Conservation (phyloP, 805 yeast species). For the Candida golubevii region DNA sequence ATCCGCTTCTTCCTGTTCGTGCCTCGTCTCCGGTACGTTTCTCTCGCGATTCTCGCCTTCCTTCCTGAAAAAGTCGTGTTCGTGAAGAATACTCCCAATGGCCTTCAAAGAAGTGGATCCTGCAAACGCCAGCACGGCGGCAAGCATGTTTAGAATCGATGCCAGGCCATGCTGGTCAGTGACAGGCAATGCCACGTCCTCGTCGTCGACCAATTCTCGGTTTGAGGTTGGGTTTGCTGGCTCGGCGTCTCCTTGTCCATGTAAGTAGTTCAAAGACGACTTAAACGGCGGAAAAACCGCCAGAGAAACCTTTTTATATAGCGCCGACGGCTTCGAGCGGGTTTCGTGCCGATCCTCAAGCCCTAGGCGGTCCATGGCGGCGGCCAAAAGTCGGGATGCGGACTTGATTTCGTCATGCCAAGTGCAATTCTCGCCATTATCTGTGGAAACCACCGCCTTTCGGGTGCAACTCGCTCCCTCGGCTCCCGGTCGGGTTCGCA, state of each 20-base stretch:
- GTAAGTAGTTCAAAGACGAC: slow-evolving; percentile 8
- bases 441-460: too few species aligned
- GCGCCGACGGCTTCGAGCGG: slow-evolving; percentile 9
- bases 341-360: slow-evolving; percentile 15
- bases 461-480: too few species aligned
- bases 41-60: background rate
- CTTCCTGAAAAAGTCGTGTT: slow-evolving; percentile 1
- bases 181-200: slow-evolving; percentile 26
- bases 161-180: slow-evolving; percentile 22
- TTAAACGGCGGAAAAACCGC: slow-evolving; percentile 17
- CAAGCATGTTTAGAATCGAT: slow-evolving; percentile 26
- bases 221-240: background rate
- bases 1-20: background rate
- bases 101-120: slow-evolving; percentile 20
- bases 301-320: slow-evolving; percentile 15
- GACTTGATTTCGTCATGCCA: slow-evolving; percentile 9
- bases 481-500: too few species aligned
- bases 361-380: slow-evolving; percentile 14
- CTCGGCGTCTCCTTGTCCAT: slow-evolving; percentile 2
- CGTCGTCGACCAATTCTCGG: slow-evolving; percentile 13
- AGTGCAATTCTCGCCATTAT: background rate
- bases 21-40: background rate
- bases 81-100: slow-evolving; percentile 9
- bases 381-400: slow-evolving; percentile 2
- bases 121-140: slow-evolving; percentile 28